A percentile compares a stretch with the other conserved stretches of the same genome.
These are phyloP conservation scores for Zygnema circumcarinatum DNA, from an alignment of 139 green algal species.

Conservation along the genomic window DNA sequence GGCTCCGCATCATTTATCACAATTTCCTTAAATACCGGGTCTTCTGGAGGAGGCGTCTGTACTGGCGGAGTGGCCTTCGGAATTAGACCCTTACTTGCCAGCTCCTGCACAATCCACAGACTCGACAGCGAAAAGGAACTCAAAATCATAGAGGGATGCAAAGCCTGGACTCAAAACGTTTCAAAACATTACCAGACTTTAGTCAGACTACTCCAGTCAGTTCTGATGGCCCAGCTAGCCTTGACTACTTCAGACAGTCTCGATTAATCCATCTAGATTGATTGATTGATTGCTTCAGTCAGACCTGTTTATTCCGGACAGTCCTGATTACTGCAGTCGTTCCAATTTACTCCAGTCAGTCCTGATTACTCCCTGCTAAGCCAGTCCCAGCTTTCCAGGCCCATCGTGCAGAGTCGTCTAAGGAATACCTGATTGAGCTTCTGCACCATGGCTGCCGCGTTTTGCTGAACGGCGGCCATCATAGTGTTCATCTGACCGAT, in stretches of 20 bases:
- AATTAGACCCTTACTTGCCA: slow-evolving; percentile 15
- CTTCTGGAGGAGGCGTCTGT: slow-evolving; percentile 13
- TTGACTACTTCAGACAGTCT: too few relatives aligned
- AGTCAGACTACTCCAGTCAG: background rate
- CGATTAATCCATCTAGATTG: too few relatives aligned
- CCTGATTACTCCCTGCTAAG: too few relatives aligned
- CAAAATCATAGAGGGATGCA: background rate
- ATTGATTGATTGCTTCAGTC: too few relatives aligned
- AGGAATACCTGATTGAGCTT: slow-evolving; percentile 39
- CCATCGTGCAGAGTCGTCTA: too few relatives aligned
- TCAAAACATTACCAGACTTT: background rate
- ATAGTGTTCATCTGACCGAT: slow-evolving; percentile 9
- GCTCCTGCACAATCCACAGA: background rate
- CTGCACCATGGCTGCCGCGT: slow-evolving; percentile 23
- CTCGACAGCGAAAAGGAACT: background rate
- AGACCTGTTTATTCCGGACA: too few relatives aligned
- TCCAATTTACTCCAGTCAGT: too few relatives aligned
- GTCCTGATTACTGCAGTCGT: too few relatives aligned
- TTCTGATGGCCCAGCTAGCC: too few relatives aligned
- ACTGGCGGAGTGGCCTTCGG: background rate
- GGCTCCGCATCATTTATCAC: slow-evolving; percentile 53
- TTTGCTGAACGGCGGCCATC: background rate
- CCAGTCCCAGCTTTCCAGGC: too few relatives aligned
- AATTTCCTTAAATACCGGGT: slow-evolving; percentile 44
- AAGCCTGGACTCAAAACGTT: background rate